phyloP scores from a whole-genome alignment of 2,329 filamentous ascomycete genomes.

The Fusarium pininemorale region DNA sequence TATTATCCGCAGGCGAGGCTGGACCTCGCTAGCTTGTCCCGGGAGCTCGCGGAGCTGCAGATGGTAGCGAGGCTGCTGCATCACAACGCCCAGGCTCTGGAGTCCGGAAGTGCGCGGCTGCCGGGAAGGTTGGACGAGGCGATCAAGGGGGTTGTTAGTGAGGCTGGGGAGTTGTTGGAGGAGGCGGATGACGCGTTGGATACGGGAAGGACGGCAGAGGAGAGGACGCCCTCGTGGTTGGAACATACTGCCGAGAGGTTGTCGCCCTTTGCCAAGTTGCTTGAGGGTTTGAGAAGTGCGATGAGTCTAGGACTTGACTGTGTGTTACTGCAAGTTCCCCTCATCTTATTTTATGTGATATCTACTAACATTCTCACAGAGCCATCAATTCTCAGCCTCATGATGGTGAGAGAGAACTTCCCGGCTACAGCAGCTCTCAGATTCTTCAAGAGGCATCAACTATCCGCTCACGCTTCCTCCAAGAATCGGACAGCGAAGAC shows the following conservation, averaged over 20 bases:
- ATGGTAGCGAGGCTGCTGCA: constrained; percentile 39
- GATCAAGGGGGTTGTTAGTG: constrained; percentile 29
- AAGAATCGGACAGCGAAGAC: constrained; percentile 34
- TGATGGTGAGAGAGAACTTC: constrained; percentile 32
- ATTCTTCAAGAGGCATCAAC: constrained; percentile 37
- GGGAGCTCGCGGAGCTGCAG: constrained; percentile 43
- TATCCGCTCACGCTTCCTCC: constrained; percentile 28
- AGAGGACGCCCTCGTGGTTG: constrained; percentile 27
- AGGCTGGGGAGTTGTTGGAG: constrained; percentile 28
- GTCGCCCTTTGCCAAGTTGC: constrained; percentile 26
- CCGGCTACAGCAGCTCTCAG: constrained; percentile 42
- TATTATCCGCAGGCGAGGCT: constrained; percentile 37
- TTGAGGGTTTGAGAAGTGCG: constrained; percentile 33
- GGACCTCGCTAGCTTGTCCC: constrained; percentile 36
- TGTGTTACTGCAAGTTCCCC: constrained; percentile 28
- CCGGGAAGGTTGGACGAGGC: constrained; percentile 23
- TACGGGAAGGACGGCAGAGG: constrained; percentile 11
- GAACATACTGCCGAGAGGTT: constrained; percentile 40
- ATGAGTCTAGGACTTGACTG: constrained; percentile 40
- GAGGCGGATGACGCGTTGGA: constrained; percentile 38
- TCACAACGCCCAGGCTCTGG: constrained; percentile 36
- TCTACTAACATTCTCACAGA: constrained; percentile 18
- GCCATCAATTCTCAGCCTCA: constrained; percentile 38
- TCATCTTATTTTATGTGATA: neutral
- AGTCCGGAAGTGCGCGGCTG: constrained; percentile 13